Percentiles rank a stretch among this genome's conserved stretches.
Conservation (phyloP, 257 asterid species). For the Solanum virginianum region DNA sequence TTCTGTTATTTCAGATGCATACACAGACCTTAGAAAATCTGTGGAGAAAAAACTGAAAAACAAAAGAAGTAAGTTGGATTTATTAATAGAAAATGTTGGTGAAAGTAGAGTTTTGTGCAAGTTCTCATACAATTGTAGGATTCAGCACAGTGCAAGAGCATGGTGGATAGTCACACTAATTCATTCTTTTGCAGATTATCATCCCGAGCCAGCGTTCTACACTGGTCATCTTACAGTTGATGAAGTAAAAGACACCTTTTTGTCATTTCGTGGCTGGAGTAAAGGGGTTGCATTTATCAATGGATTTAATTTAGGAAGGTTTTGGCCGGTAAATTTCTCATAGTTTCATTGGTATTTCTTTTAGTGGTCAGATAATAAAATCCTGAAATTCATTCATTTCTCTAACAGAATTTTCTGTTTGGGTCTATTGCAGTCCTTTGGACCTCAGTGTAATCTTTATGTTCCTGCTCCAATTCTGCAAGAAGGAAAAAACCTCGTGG, state of each 20-base stretch:
- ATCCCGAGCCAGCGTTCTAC: conserved; percentile 63
- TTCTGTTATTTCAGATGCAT: conserved; percentile 22
- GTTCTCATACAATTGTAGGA: neutral
- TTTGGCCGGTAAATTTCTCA: conserved; percentile 69
- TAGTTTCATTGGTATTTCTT: neutral
- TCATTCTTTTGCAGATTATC: conserved; percentile 23
- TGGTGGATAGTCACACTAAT: neutral
- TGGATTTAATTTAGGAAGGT: conserved; percentile 64
- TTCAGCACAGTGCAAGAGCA: neutral
- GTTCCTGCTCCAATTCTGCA: conserved; percentile 82
- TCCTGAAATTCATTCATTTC: neutral
- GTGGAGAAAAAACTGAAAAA: conserved; percentile 7
- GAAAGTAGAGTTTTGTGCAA: neutral
- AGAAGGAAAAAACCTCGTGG: conserved; percentile 62
- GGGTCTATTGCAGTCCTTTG: conserved; percentile 48
- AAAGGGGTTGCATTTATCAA: conserved; percentile 82
- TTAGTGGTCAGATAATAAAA: neutral
- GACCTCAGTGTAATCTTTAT: conserved; percentile 92
- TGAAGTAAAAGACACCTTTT: conserved; percentile 53
- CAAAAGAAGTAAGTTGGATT: conserved; percentile 24
- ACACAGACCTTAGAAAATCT: neutral
- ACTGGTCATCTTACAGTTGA: conserved; percentile 43
- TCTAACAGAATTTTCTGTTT: neutral
- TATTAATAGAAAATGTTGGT: neutral
- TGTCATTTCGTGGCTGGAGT: conserved; percentile 83